phyloP scores from a whole-genome alignment of 148 eudicot species.

The Chenopodium suecicum region DNA sequence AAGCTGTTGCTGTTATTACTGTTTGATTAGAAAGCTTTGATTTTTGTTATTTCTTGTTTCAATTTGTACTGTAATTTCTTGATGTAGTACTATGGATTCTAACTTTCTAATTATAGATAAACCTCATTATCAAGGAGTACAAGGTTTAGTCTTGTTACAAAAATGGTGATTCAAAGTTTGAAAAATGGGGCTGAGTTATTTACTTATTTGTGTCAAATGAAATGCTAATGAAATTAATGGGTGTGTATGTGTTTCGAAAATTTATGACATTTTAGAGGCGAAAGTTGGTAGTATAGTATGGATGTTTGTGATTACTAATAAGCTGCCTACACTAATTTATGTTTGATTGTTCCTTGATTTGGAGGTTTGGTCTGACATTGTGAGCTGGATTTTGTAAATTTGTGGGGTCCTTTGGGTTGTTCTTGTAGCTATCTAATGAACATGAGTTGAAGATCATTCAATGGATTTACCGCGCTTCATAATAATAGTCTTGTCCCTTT shows the following conservation, averaged over 20 bases:
- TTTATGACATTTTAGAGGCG: slow-evolving; percentile 9
- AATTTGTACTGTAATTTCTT: no score
- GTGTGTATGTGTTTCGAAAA: slow-evolving; percentile 8
- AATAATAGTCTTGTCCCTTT: slow-evolving; percentile 9
- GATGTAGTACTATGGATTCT: no score
- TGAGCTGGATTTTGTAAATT: slow-evolving; percentile 14
- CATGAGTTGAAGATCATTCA: slow-evolving; percentile 17
- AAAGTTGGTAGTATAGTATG: background rate
- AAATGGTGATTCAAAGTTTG: background rate
- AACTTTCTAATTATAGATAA: no score
- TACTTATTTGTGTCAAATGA: slow-evolving; percentile 5
- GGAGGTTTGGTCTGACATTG: slow-evolving; percentile 23
- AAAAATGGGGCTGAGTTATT: background rate
- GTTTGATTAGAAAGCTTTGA: no score
- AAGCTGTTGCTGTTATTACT: no score
- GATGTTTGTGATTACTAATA: background rate
- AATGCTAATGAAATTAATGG: slow-evolving; percentile 41
- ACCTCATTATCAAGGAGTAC: no score
- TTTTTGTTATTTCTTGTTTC: no score
- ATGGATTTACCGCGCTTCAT: background rate
- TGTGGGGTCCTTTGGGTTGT: slow-evolving; percentile 26
- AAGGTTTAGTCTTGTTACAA: no score
- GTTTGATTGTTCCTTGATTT: slow-evolving; percentile 32
- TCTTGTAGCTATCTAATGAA: slow-evolving; percentile 1
- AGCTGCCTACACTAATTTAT: slow-evolving; percentile 13